Evolutionary conservation across 495 filamentous ascomycete genomes (phyloP), one percentile per base, ranked within the genome.

Genomic region (Neurospora sp.): DNA sequence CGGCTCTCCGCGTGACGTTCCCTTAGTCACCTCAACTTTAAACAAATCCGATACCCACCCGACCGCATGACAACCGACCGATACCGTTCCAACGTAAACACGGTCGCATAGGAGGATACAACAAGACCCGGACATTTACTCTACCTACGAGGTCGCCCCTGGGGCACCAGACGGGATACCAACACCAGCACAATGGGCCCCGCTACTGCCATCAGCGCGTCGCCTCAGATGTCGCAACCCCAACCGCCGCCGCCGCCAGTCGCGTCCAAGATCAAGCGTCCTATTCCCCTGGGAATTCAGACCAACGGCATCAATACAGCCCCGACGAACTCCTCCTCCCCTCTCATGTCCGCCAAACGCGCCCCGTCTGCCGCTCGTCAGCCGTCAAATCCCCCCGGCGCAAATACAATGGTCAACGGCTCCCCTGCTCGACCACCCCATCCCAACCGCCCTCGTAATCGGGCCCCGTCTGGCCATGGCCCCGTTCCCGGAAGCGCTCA

Each of bases 261-360:
- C 77, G 81, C 88, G 72, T 86, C 86, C 76, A 93, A 93, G 81
- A 89, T 91, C 77, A 93, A 93, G 82, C 91, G 91, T 40, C 91
- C 91, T 73, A 85, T 89, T 74, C 90, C 90, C 72, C 90, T 90
- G 70, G 88, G 89, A 59, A 84, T 89, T 70, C 90, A 92, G 77
- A 86, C 89, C 77, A 93, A 92, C 82, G 90, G 89, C 48, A 86
- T 89, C 74, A 18, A 31, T 12, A 87, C 86, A 75, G 82, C 89
- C 71, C 87, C 88, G n/a, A 86, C 86, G 38, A 86, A 89, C 2
- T 91, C 90, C 1, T 87, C 90, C 11, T 93, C 92, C 5, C 91
- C 92, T 44, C 89, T 89, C 35, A 83, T 89, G 74, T 84, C 90
- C 14, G 85, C 89, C 3, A 91, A 91, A 80, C 88, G 88, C 72